Conservation (phyloP, 768 basidiomycete genomes). For the Xerocomellus amylosporus region DNA sequence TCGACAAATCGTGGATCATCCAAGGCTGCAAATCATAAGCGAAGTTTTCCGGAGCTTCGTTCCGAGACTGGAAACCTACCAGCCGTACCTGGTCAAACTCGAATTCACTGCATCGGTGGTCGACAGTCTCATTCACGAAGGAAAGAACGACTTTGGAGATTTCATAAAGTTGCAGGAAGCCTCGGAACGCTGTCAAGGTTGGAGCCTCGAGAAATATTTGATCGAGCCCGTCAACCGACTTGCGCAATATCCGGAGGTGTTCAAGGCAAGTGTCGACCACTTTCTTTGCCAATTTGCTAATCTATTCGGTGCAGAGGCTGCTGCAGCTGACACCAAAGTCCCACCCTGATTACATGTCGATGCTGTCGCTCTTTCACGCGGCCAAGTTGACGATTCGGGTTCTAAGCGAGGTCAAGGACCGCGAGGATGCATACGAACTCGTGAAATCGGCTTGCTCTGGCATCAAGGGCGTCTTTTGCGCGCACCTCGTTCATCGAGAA, state of each 20-base stretch:
- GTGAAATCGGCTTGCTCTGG: constrained; percentile 58
- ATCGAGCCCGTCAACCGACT: constrained; percentile 75
- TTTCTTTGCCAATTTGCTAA: background rate
- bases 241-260: constrained; percentile 65
- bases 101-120: constrained; percentile 57
- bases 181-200: constrained; percentile 51
- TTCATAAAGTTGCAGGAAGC: constrained; percentile 71
- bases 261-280: constrained; percentile 54
- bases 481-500: constrained; percentile 64
- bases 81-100: constrained; percentile 78
- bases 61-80: constrained; percentile 73
- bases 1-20: constrained; percentile 39
- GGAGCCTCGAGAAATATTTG: constrained; percentile 66
- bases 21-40: constrained; percentile 53
- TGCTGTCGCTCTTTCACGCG: constrained; percentile 60
- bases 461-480: constrained; percentile 55
- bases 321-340: constrained; percentile 63
- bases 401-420: constrained; percentile 79
- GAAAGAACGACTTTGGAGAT: constrained; percentile 75
- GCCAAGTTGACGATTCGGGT: constrained; percentile 71
- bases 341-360: constrained; percentile 70
- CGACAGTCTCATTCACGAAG: constrained; percentile 45
- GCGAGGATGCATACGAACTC: constrained; percentile 84
- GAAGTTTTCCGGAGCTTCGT: constrained; percentile 60
- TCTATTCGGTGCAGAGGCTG: constrained; percentile 51